Base-by-base conservation (phyloP, 1,284 basidiomycete genomes). In the Cutaneotrichosporon dermatis region DNA sequence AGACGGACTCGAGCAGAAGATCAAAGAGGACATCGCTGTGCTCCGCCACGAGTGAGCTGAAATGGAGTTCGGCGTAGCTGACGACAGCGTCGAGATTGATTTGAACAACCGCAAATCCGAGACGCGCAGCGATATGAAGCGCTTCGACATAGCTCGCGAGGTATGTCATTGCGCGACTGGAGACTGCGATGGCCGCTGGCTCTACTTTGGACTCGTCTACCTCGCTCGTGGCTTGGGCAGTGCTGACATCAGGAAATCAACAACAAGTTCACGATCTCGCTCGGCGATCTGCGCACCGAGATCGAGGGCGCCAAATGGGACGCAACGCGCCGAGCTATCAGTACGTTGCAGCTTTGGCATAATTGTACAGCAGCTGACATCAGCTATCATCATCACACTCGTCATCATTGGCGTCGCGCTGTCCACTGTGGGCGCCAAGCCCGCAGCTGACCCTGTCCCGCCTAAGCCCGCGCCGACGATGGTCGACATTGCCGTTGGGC, bases 101-200 rank as follows among this genome's bases (percentile, higher is more conserved):
- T 83, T 98, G 68, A 93, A 96, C 73, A 92, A 87, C 65, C 83
- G 94, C 60, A 98, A 95, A 80, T 90, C 89, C 66, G 96, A 99
- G 75, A 85, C 88, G n/a, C 89, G 88, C 72, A 84, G 87, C 11
- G 92, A 96, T 59, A 77, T 90, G 66, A 97, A 96, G 79, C 83
- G 83, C 48, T 86, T 89, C 68, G 93, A 95, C 69, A 89, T 97
- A 60, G 82, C 83, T 37, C 90, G 96, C 58, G 93, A 98, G 84
- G 94, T 91, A 43, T 44, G 80, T 70, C 25, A 25, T 25, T 25
- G 25, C 25, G 25, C 25, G 25, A 25, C 25, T 25, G 25, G 25
- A 25, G 25, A 25, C 25, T 25, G 25, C 25, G 25, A 25, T 25
- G 25, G 25, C 25, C 25, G 25, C 25, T 25, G 25, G 25, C 25